These are phyloP conservation scores for Pseudevernia furfuracea DNA, from an alignment of 495 filamentous ascomycete species.

Conservation along the genomic window DNA sequence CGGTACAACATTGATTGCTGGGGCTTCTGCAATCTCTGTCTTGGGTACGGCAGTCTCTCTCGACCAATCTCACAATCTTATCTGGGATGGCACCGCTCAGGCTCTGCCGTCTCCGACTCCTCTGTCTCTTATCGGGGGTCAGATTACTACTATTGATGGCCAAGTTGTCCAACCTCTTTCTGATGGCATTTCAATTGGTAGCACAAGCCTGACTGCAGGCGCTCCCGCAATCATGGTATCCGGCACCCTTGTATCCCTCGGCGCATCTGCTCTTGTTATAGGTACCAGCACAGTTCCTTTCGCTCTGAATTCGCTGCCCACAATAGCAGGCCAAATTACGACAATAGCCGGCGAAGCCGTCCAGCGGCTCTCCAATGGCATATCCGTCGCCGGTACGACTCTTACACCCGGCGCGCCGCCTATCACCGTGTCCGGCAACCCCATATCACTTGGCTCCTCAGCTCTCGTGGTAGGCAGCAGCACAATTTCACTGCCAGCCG, in stretches of 20 bases:
- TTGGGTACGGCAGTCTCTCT: background rate
- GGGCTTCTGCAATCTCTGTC: background rate
- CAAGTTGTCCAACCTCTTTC: background rate
- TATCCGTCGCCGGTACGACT: slow-evolving; percentile 5
- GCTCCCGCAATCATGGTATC: slow-evolving; percentile 2
- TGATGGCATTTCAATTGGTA: slow-evolving; percentile 1
- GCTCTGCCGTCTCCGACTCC: background rate
- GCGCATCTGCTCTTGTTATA: background rate
- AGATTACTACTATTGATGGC: background rate
- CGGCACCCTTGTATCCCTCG: background rate
- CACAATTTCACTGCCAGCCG: background rate
- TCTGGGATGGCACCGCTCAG: background rate
- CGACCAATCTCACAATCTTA: background rate
- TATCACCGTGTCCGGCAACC: slow-evolving; percentile 5
- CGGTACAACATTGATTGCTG: background rate
- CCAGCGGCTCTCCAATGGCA: background rate
- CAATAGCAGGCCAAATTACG: background rate
- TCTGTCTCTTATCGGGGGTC: background rate
- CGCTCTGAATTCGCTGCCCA: background rate
- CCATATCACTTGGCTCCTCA: slow-evolving; percentile 4
- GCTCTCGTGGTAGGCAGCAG: slow-evolving; percentile 1
- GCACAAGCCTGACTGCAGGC: background rate
- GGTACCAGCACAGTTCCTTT: background rate
- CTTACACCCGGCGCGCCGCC: slow-evolving; percentile 4
- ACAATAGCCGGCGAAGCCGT: background rate